Evolutionary conservation across 805 yeast species (phyloP).

Genomic region (Suhomyces canberraensis): DNA sequence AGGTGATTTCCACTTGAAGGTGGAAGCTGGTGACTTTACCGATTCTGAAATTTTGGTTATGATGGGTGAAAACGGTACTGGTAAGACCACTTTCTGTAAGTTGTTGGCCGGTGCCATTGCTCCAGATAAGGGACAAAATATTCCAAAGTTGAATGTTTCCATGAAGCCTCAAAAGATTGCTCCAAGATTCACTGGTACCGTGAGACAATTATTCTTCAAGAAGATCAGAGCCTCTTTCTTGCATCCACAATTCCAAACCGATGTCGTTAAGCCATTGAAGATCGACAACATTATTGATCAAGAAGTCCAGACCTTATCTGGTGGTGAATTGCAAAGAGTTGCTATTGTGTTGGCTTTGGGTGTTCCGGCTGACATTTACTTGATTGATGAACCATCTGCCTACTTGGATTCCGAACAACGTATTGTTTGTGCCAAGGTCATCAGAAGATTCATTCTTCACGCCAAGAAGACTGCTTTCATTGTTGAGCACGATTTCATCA

Average conservation of each 20-base stretch:
- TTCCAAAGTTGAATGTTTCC: slow-evolving; percentile 87
- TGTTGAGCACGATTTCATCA: slow-evolving; percentile 99
- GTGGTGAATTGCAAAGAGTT: slow-evolving; percentile 99
- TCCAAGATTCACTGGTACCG: slow-evolving; percentile 98
- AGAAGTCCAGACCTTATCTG: slow-evolving; percentile 95
- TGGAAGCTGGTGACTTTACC: slow-evolving; percentile 86
- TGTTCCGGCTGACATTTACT: slow-evolving; percentile 89
- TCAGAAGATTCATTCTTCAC: slow-evolving; percentile 93
- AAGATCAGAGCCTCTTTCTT: slow-evolving; percentile 92
- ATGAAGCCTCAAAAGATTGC: slow-evolving; percentile 99
- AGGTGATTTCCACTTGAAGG: slow-evolving; percentile 87
- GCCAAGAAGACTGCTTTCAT: slow-evolving; percentile 98
- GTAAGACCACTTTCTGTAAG: slow-evolving; percentile 97
- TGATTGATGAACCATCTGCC: slow-evolving; percentile 98
- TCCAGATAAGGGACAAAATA: slow-evolving; percentile 76
- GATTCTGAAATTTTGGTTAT: slow-evolving; percentile 96
- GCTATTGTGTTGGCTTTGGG: slow-evolving; percentile 96
- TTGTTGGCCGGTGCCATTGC: slow-evolving; percentile 88
- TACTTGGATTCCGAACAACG: slow-evolving; percentile 99
- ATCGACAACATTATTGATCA: slow-evolving; percentile 95
- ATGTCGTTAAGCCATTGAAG: slow-evolving; percentile 91
- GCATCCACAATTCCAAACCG: slow-evolving; percentile 97
- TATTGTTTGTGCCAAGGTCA: slow-evolving; percentile 97
- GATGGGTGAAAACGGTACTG: slow-evolving; percentile 99
- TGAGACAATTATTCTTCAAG: slow-evolving; percentile 94